Evolutionary conservation across 2,329 filamentous ascomycete species (phyloP).

Genomic region (Phialophora chinensis): DNA sequence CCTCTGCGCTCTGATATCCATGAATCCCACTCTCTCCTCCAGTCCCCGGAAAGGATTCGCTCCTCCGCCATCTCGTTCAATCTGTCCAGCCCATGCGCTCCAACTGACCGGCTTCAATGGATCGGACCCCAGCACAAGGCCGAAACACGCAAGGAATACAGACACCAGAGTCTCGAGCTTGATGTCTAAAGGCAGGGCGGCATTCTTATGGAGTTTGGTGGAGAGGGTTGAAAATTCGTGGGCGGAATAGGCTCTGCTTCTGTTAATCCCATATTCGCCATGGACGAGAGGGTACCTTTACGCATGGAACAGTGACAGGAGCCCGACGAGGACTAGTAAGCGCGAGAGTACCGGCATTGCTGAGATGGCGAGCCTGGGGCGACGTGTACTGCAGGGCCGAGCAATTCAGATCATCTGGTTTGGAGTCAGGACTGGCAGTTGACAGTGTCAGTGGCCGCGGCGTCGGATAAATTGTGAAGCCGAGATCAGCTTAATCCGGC

Average conservation of each 20-base stretch:
- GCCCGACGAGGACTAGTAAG: constrained; percentile 73
- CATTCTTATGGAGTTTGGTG: constrained; percentile 39
- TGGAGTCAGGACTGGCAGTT: background rate
- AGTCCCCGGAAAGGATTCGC: constrained; percentile 81
- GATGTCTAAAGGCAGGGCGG: constrained; percentile 78
- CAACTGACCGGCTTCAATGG: constrained; percentile 84
- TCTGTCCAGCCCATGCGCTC: constrained; percentile 76
- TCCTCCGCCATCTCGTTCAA: constrained; percentile 70
- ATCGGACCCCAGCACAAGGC: constrained; percentile 78
- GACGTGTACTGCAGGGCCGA: background rate
- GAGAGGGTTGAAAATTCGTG: constrained; percentile 82
- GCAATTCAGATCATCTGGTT: background rate
- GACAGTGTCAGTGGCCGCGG: background rate
- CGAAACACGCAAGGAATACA: constrained; percentile 78
- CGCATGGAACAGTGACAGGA: constrained; percentile 84
- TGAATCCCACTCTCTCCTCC: constrained; percentile 82
- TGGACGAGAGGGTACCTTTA: constrained; percentile 56
- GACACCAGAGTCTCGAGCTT: constrained; percentile 82
- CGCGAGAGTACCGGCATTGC: constrained; percentile 72
- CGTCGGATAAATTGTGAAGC: background rate
- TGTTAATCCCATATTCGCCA: constrained; percentile 32
- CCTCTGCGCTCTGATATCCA: constrained; percentile 79
- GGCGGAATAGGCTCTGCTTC: constrained; percentile 85
- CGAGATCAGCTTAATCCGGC: background rate
- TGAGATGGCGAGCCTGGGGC: background rate